Evolutionary conservation across 805 yeast species (phyloP).

Genomic region (Yamadazyma sp.): DNA sequence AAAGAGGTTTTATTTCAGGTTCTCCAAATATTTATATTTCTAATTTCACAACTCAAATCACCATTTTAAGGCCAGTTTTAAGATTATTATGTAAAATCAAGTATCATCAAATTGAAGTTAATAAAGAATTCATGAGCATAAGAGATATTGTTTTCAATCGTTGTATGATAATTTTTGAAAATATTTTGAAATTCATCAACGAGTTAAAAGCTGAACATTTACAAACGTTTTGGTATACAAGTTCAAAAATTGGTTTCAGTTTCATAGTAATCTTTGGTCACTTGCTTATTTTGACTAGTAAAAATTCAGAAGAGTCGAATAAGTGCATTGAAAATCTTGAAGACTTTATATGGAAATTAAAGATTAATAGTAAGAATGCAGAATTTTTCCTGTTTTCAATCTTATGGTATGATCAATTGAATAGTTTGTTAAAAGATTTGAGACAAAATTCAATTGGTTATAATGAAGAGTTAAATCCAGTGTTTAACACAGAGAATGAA

Average conservation of each 20-base stretch:
- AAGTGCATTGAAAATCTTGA: constrained; percentile 8
- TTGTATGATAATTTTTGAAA: constrained; percentile 50
- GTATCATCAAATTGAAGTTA: constrained; percentile 49
- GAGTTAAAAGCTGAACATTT: constrained; percentile 77
- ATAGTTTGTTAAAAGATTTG: background rate
- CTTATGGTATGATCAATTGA: constrained; percentile 10
- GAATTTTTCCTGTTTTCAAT: constrained; percentile 11
- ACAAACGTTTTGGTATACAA: constrained; percentile 84
- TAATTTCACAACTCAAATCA: constrained; percentile 83
- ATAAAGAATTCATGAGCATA: constrained; percentile 75
- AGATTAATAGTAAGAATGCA: constrained; percentile 13
- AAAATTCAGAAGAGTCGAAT: constrained; percentile 5
- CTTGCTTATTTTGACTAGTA: constrained; percentile 7
- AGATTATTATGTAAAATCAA: constrained; percentile 27
- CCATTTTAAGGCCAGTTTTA: constrained; percentile 42
- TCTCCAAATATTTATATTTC: constrained; percentile 66
- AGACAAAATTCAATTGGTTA: background rate
- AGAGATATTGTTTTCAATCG: constrained; percentile 74
- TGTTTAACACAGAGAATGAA: background rate
- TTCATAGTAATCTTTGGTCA: constrained; percentile 11
- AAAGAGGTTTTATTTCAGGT: constrained; percentile 63
- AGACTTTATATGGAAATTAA: constrained; percentile 12
- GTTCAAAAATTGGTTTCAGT: constrained; percentile 10
- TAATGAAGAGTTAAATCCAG: constrained; percentile 2
- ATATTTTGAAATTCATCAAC: constrained; percentile 8